Base-by-base conservation (phyloP, 768 basidiomycete species). In the Daedaleopsis sinensis region DNA sequence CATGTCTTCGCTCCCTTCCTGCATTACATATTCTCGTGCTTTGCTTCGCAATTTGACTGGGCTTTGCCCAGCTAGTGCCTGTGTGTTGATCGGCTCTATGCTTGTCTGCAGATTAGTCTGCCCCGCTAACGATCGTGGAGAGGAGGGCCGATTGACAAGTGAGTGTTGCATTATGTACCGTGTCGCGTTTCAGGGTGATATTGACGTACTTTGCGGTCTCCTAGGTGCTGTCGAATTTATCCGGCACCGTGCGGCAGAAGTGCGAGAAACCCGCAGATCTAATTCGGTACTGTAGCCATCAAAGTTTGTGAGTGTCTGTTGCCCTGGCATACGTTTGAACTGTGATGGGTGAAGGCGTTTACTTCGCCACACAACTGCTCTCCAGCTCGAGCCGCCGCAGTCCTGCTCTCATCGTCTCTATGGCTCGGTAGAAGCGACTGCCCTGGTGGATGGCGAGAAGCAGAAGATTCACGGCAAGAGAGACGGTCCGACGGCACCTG, bases 11-110 rank as follows among this genome's bases (percentile, higher is more conserved):
- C 46, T 55, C 51, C 11, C 44, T 42, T 48, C 21, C 56, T 58
- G 47, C 61, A 60, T 60, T 60, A 60, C 62, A 63, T 47, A 44
- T 42, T 53, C 36, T 38, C 44, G 52, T 51, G 21, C 48, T 21
- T 37, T n/a, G 27, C 24, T 51, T 24, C 21, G 24, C 23, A 59
- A 53, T 52, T 16, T 32, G 46, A 21, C 32, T 32, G 27, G 27
- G 27, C 27, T 32, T 32, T 32, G 27, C 27, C 27, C 27, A 32
- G 27, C 27, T 32, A 7, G 27, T 32, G 27, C 7, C 4, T 32
- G 27, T 32, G 27, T 32, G 27, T 32, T 32, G 27, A 32, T 32
- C 47, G 23, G 19, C 6, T 49, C 47, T 49, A 16, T 13, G 23
- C 24, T 49, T 13, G 47, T 27, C 47, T 49, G 47, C 8, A 12